Evolutionary conservation across 176 grass and related monocot species (phyloP), one percentile per base, ranked within the genome.

Genomic region (Alloteropsis semialata): DNA sequence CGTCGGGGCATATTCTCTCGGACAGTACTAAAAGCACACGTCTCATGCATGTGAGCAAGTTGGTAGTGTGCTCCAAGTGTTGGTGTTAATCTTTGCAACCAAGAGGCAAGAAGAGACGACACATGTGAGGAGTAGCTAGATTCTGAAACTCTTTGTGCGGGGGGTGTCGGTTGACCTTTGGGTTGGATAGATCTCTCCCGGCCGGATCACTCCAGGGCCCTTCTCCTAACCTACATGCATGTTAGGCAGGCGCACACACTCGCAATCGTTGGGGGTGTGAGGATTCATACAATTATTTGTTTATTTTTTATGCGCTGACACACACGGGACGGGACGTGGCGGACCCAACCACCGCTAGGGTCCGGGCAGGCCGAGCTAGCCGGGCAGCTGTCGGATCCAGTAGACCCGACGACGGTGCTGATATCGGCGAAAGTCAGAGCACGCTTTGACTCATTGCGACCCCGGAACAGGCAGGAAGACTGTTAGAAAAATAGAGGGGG

Each of bases 121-220:
- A n/a, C n/a, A 22, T 8, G 66, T 66, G 37, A 39, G 38, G n/a
- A n/a, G n/a, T n/a, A n/a, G n/a, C n/a, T 24, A 41, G 27, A 19
- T 24, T 74, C 30, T 65, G 2, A 27, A 65, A 55, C 27, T 37
- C 41, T 2, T 24, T 65, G 60, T 43, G 79, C 39, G 17, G 17
- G n/a, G 14, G 22, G 14, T 39, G 49, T 19, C 2, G 56, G 87
- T 75, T 89, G 82, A 85, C 87, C 53, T 69, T 21, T 75, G 13
- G n/a, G 25, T 36, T 81, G 82, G 76, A 76, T 16, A 60, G 75
- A 37, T 65, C 69, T 39, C 15, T 16, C n/a, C n/a, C n/a, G n/a
- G n/a, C n/a, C 1, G 58, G 44, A 65, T 66, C 59, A 67, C 18
- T 68, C 65, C 29, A 56, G 19, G 48, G 30, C 41, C 17, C 10